phyloP scores from a whole-genome alignment of 2,329 filamentous ascomycete genomes.

The Rhynchosporium agropyri region DNA sequence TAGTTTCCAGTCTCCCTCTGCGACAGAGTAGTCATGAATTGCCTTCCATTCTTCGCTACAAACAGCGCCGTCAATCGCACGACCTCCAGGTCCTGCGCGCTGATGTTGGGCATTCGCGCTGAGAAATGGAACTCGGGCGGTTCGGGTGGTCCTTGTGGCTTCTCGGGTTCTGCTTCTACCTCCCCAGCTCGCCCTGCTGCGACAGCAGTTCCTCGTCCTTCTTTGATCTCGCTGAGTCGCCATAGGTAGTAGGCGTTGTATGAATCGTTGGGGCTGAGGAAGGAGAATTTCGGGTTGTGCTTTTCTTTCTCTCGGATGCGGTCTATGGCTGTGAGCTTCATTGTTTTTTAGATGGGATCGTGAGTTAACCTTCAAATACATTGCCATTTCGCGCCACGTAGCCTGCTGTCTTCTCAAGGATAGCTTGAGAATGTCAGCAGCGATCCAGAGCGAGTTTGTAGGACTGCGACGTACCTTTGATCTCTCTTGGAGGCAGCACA shows the following conservation, averaged over 20 bases:
- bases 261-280: constrained; percentile 76
- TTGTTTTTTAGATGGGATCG: not conserved
- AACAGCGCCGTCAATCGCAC: constrained; percentile 82
- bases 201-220: constrained; percentile 78
- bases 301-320: constrained; percentile 84
- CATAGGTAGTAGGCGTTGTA: constrained; percentile 90
- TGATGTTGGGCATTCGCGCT: constrained; percentile 96
- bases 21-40: constrained; percentile 86
- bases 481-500: constrained; percentile 81
- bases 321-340: constrained; percentile 51
- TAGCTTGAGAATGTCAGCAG: constrained; percentile 47
- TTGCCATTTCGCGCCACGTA: constrained; percentile 75
- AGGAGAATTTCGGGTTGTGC: constrained; percentile 87
- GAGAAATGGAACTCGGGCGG: constrained; percentile 91
- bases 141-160: constrained; percentile 79
- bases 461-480: constrained; percentile 57
- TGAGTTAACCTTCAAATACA: constrained; percentile 58
- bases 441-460: constrained; percentile 40
- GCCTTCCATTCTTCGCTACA: constrained; percentile 88
- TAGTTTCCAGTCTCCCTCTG: constrained; percentile 89
- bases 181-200: constrained; percentile 75
- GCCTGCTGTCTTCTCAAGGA: constrained; percentile 93
- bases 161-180: constrained; percentile 57
- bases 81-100: constrained; percentile 82
- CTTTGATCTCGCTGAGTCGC: constrained; percentile 83